A percentile compares a stretch with the other conserved stretches of the same genome.
Evolutionary conservation across 805 yeast species (phyloP).

Genomic region (Candida awuae): DNA sequence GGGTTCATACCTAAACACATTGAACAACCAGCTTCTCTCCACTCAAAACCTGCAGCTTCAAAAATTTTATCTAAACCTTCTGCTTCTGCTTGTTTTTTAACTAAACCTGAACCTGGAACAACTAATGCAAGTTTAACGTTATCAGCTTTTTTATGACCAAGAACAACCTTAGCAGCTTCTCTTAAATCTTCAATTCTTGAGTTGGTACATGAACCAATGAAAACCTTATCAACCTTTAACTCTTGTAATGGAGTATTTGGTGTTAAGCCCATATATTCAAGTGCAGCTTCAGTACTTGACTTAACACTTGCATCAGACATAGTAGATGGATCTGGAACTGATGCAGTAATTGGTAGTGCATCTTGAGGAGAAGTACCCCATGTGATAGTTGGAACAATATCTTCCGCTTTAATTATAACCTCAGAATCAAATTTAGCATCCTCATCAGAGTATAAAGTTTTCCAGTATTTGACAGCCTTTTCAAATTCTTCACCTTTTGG

Average conservation of each 20-base stretch:
- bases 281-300: constrained; percentile 84
- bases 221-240: constrained; percentile 83
- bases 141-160: constrained; percentile 81
- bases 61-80: constrained; percentile 93
- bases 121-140: constrained; percentile 77
- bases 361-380: constrained; percentile 99
- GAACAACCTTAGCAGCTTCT: constrained; percentile 88
- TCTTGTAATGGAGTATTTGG: constrained; percentile 74
- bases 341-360: constrained; percentile 87
- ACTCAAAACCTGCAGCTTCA: constrained; percentile 86
- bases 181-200: constrained; percentile 95
- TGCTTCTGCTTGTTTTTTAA: constrained; percentile 84
- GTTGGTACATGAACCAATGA: constrained; percentile 97
- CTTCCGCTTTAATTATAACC: constrained; percentile 70
- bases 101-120: constrained; percentile 97
- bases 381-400: constrained; percentile 90
- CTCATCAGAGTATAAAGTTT: constrained; percentile 74
- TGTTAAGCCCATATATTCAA: constrained; percentile 82
- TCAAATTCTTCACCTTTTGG: constrained; percentile 95
- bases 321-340: constrained; percentile 83
- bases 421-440: constrained; percentile 87
- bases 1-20: constrained; percentile 99
- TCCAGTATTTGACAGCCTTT: constrained; percentile 89
- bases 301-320: constrained; percentile 65
- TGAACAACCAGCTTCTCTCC: constrained; percentile 99